Conservation (phyloP, 306 rosid species). For the Hippophae rhamnoides region DNA sequence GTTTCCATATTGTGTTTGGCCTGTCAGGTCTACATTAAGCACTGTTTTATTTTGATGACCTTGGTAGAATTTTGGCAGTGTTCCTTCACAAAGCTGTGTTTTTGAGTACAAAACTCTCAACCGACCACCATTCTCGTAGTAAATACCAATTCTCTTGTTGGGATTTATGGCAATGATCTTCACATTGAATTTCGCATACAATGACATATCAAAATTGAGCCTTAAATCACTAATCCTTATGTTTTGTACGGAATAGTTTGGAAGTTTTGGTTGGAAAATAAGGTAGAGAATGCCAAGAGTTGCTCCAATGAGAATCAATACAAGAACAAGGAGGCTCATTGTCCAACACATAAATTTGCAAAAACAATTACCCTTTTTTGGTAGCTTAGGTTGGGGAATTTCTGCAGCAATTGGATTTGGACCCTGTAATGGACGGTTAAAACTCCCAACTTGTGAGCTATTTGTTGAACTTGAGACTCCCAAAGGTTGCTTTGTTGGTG, state of each 20-base stretch:
- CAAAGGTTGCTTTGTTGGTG: slow-evolving; percentile 31
- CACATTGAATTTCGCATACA: slow-evolving; percentile 66
- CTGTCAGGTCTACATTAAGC: slow-evolving; percentile 53
- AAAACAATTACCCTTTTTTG: slow-evolving; percentile 29
- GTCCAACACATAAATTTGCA: slow-evolving; percentile 72
- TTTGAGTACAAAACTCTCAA: slow-evolving; percentile 66
- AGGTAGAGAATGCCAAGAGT: slow-evolving; percentile 45
- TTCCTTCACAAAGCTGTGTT: slow-evolving; percentile 64
- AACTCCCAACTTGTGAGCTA: slow-evolving; percentile 22
- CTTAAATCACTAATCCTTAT: slow-evolving; percentile 48
- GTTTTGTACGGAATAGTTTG: slow-evolving; percentile 56
- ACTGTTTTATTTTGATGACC: slow-evolving; percentile 72
- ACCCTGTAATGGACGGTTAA: slow-evolving; percentile 17
- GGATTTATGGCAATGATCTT: slow-evolving; percentile 69
- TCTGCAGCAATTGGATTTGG: slow-evolving; percentile 15
- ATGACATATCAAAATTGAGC: slow-evolving; percentile 59
- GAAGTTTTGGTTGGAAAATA: slow-evolving; percentile 74
- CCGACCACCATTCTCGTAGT: slow-evolving; percentile 65
- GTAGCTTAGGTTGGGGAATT: slow-evolving; percentile 16
- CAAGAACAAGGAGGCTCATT: slow-evolving; percentile 33
- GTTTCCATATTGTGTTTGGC: slow-evolving; percentile 60
- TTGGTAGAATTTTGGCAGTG: slow-evolving; percentile 70
- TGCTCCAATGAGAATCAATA: slow-evolving; percentile 50
- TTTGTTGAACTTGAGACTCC: slow-evolving; percentile 36
- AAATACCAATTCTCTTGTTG: slow-evolving; percentile 75